These are phyloP conservation scores for Cnidoscolus chayamansa DNA, from an alignment of 441 rosid species.

Conservation along the genomic window DNA sequence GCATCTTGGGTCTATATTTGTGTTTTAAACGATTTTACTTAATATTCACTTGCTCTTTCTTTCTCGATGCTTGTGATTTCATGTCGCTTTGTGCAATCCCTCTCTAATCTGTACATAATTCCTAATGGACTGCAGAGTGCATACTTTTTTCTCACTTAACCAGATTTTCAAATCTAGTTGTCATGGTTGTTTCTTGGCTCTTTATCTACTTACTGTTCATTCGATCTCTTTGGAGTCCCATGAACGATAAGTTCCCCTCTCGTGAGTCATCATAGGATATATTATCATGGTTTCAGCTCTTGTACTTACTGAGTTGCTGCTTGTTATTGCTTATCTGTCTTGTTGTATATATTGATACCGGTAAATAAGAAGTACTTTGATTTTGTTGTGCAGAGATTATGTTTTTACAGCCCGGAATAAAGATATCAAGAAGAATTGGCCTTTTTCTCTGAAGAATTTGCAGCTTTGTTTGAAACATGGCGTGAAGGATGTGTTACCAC, in stretches of 20 bases:
- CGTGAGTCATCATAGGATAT: constrained; percentile 16
- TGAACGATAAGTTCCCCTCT: constrained; percentile 7
- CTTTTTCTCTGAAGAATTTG: constrained; percentile 72
- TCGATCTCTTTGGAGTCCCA: not conserved
- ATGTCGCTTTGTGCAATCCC: constrained; percentile 1
- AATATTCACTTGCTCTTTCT: not conserved
- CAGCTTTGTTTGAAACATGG: constrained; percentile 84
- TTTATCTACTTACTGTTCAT: not conserved
- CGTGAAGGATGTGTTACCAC: constrained; percentile 77
- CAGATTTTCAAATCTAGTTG: constrained; percentile 1
- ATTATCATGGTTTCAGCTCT: constrained; percentile 1
- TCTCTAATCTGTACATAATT: not conserved
- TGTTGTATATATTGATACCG: not conserved
- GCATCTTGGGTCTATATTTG: constrained; percentile 1
- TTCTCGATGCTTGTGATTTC: constrained; percentile 6
- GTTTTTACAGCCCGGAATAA: constrained; percentile 64
- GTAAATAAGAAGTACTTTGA: constrained; percentile 8
- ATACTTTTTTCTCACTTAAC: not conserved
- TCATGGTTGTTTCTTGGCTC: constrained; percentile 4
- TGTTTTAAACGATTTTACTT: not conserved
- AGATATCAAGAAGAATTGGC: constrained; percentile 84
- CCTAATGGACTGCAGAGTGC: not conserved
- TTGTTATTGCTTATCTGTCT: not conserved
- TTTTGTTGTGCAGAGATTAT: constrained; percentile 71
- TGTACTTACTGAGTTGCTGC: not conserved